phyloP scores from a whole-genome alignment of 345 rosid species.

The Bruguiera parviflora region DNA sequence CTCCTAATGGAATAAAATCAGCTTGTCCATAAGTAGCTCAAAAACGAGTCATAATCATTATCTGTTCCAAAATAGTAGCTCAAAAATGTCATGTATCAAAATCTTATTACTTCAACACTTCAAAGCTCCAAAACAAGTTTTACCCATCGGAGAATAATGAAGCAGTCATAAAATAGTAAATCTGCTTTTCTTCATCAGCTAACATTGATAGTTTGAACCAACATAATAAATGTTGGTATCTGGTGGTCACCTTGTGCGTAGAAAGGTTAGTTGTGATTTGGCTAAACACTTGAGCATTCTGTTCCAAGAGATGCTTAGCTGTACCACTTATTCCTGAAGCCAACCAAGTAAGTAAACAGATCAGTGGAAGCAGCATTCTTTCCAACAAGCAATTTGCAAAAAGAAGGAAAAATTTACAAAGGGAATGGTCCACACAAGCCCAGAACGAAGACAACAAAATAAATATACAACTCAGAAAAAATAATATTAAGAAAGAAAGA shows the following conservation, averaged over 20 bases:
- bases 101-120: no score
- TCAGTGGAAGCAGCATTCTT: not conserved
- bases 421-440: not conserved
- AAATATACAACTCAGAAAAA: no score
- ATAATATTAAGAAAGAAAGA: no score
- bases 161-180: not conserved
- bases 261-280: conserved; percentile 75
- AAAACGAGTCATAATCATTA: no score
- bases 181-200: not conserved
- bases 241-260: conserved; percentile 52
- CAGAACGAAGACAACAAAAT: not conserved
- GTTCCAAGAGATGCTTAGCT: conserved; percentile 62
- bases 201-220: not conserved
- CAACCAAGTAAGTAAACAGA: conserved; percentile 17
- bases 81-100: no score
- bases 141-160: not conserved
- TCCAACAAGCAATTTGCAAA: conserved; percentile 7
- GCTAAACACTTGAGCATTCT: conserved; percentile 62
- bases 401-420: not conserved
- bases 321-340: conserved; percentile 62
- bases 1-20: no score
- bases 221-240: not conserved
- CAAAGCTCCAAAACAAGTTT: no score
- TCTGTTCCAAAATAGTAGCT: no score
- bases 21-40: no score